Evolutionary conservation across 495 filamentous ascomycete genomes (phyloP).

Genomic region (Xylaria grammica): DNA sequence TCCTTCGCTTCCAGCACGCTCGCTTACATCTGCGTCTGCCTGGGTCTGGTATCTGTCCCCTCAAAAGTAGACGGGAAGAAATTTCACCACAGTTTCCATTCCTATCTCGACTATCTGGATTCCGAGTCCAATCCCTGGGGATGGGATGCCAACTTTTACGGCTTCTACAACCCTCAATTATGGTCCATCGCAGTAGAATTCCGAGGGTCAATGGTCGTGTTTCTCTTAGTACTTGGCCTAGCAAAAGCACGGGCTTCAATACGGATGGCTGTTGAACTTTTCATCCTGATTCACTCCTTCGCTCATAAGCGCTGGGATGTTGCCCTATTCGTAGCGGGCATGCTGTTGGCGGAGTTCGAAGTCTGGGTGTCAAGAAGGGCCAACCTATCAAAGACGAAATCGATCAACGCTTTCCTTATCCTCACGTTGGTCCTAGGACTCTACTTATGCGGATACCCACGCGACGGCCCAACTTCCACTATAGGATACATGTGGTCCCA

Average conservation of each 20-base stretch:
- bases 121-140: constrained; percentile 41
- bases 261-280: constrained; percentile 39
- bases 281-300: constrained; percentile 41
- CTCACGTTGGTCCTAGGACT: constrained; percentile 32
- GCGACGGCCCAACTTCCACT: constrained; percentile 38
- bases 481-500: constrained; percentile 39
- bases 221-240: constrained; percentile 44
- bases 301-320: constrained; percentile 50
- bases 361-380: constrained; percentile 37
- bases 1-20: constrained; percentile 58
- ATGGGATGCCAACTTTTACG: constrained; percentile 32
- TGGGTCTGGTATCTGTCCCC: constrained; percentile 52
- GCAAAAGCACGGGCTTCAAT: constrained; percentile 40
- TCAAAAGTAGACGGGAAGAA: constrained; percentile 31
- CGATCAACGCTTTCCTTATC: constrained; percentile 28
- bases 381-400: constrained; percentile 22
- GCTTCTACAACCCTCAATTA: constrained; percentile 49
- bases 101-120: constrained; percentile 42
- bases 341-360: constrained; percentile 49
- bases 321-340: constrained; percentile 52
- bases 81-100: constrained; percentile 40
- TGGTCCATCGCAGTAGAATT: constrained; percentile 61
- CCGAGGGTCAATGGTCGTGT: constrained; percentile 53
- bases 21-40: constrained; percentile 59
- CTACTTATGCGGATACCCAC: constrained; percentile 37